Conservation (phyloP, 768 basidiomycete species). For the Podaxis pistillaris region DNA sequence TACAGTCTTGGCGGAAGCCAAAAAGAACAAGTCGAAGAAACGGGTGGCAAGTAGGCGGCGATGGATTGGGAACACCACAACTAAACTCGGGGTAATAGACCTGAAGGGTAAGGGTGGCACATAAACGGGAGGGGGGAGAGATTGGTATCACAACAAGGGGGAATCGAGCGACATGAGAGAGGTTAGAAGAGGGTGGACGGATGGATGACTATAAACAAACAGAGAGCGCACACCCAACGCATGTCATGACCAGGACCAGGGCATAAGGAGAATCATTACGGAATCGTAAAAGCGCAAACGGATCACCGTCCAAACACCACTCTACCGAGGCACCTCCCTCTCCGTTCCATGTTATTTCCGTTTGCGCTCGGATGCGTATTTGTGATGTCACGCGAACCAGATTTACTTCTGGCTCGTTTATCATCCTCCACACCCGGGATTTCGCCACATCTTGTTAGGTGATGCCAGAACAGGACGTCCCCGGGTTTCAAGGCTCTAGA, state of each 20-base stretch:
- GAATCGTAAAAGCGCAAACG: slow-evolving; percentile 1
- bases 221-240: not conserved
- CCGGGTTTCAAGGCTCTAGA: slow-evolving; percentile 49
- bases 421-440: slow-evolving; percentile 69
- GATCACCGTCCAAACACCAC: slow-evolving; percentile 15
- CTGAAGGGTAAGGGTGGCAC: not conserved
- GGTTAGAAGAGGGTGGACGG: not conserved
- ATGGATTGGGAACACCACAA: not conserved
- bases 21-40: not conserved
- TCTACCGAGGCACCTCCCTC: slow-evolving; percentile 8
- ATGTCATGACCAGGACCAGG: not conserved
- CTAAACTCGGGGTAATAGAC: slow-evolving; percentile 8
- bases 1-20: not conserved
- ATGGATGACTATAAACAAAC: not conserved
- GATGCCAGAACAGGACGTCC: slow-evolving; percentile 74
- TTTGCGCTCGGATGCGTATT: not conserved
- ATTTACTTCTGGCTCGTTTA: slow-evolving; percentile 44
- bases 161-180: not conserved
- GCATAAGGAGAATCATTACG: not conserved
- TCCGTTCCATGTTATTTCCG: slow-evolving; percentile 4
- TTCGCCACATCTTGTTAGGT: slow-evolving; percentile 68
- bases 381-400: not conserved
- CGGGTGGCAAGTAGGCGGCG: not conserved
- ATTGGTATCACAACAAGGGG: slow-evolving; percentile 3
- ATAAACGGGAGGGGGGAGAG: not conserved